Evolutionary conservation across 352 stramenopile species (phyloP).

Genomic region (Phytopythium aichiense): DNA sequence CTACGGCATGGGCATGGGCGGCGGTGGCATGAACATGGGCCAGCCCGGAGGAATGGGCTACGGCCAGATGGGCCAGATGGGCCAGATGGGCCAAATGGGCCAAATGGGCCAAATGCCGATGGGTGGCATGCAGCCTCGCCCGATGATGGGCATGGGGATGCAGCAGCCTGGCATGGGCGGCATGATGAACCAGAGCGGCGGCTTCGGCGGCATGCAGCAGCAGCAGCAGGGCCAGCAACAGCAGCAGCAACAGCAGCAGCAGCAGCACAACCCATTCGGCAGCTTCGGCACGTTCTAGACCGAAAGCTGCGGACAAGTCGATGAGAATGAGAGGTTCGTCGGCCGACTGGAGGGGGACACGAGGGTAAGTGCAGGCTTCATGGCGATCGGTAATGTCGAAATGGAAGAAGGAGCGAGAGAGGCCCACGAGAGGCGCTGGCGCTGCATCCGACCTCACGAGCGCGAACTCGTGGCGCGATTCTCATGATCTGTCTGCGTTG

Average conservation of each 20-base stretch:
- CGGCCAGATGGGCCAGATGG: constrained; percentile 34
- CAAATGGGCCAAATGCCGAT: not conserved
- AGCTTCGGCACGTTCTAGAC: constrained; percentile 46
- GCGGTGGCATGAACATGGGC: constrained; percentile 18
- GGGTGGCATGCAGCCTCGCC: constrained; percentile 36
- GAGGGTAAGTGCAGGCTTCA: not conserved
- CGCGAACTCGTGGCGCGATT: not conserved
- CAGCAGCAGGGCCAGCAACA: constrained; percentile 43
- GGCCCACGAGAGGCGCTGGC: not conserved
- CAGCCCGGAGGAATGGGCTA: constrained; percentile 22
- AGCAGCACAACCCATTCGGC: constrained; percentile 51
- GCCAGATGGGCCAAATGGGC: constrained; percentile 28
- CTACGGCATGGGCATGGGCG: constrained; percentile 24
- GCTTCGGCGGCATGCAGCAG: constrained; percentile 45
- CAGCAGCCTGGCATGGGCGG: constrained; percentile 44
- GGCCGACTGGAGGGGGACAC: not conserved
- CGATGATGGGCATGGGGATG: constrained; percentile 35
- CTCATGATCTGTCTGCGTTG: not conserved
- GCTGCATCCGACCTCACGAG: not conserved
- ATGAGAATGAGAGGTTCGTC: not conserved
- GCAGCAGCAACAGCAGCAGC: constrained; percentile 56
- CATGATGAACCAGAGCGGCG: constrained; percentile 58
- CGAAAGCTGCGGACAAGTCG: not conserved
- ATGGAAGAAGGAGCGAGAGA: not conserved
- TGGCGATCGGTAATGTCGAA: not conserved